These are phyloP conservation scores for Puccinia hordei DNA, from an alignment of 1,284 basidiomycete species.

Conservation along the genomic window DNA sequence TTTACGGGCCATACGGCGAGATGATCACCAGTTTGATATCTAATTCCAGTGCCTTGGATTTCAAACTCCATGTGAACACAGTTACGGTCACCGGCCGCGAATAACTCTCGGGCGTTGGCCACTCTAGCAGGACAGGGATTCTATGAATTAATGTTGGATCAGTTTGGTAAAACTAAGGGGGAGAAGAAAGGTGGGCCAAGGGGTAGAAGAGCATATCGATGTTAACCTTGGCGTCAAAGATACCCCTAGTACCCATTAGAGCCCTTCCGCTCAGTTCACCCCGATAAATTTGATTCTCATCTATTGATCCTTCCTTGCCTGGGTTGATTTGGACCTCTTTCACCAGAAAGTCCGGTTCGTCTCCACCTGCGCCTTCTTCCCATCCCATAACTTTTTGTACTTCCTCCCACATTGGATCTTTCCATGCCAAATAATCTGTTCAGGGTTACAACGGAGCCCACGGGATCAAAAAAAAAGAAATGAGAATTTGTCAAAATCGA, in stretches of 20 bases:
- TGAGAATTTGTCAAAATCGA: background rate
- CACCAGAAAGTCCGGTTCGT: constrained; percentile 90
- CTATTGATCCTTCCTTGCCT: constrained; percentile 57
- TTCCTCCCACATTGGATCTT: constrained; percentile 91
- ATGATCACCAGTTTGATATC: constrained; percentile 98
- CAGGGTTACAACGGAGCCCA: no score
- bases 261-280: constrained; percentile 55
- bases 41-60: constrained; percentile 90
- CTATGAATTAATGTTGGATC: constrained; percentile 63
- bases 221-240: constrained; percentile 80
- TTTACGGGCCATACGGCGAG: constrained; percentile 97
- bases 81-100: constrained; percentile 77
- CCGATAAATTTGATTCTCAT: constrained; percentile 57
- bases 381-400: constrained; percentile 79
- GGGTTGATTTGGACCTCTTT: constrained; percentile 66
- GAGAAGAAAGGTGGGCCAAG: constrained; percentile 35
- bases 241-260: constrained; percentile 53
- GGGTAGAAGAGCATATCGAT: constrained; percentile 67
- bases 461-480: background rate
- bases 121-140: constrained; percentile 92
- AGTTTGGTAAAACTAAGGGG: constrained; percentile 34
- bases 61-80: constrained; percentile 94
- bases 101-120: constrained; percentile 76
- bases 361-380: constrained; percentile 93
- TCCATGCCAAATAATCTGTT: constrained; percentile 94